Evolutionary conservation across 805 yeast species (phyloP), one percentile per base, ranked within the genome.

Genomic region (Starmerella bombicola): DNA sequence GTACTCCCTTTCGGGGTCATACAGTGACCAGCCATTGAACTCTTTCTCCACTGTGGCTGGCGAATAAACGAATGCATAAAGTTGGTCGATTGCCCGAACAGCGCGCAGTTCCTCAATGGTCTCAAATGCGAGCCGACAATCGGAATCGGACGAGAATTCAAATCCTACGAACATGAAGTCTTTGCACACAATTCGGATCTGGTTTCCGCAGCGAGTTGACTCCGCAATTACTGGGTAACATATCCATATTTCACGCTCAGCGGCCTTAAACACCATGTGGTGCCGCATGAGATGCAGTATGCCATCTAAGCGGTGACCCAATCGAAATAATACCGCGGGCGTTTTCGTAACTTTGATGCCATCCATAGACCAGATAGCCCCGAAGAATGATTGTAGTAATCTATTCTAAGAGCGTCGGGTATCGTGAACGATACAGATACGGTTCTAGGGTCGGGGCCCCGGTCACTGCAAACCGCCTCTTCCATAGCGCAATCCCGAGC

Each of bases 161-260:
- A 88, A 69, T 8, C 93, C 75, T 38, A 85, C 65, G 53, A 72
- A 80, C 16, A 86, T 78, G 60, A 82, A 88, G 59, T 88, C 97
- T 48, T 84, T 75, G 55, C 95, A 82, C 30, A 76, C 71, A 9
- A 88, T 55, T 35, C 93, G 71, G 34, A 88, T 62, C 37, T 51
- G 21, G 44, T 50, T 13, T 17, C 46, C 39, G 43, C 46, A 38
- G 30, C 56, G 48, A 34, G 51, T 50, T 20, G 53, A 54, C 30
- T 58, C 67, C 35, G 74, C 78, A 24, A 86, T 76, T 47, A 85
- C 73, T 1, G 96, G 95, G 59, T 84, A 88, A 44, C 93, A 80
- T 23, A 84, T 70, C 98, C 97, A 91, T 23, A 83, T 72, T 58
- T 91, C 97, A 42, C 75, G 65, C 49, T 45, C 48, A 3, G 43